phyloP scores from a whole-genome alignment of 2,329 filamentous ascomycete species.

The Epicoccum nigrum region DNA sequence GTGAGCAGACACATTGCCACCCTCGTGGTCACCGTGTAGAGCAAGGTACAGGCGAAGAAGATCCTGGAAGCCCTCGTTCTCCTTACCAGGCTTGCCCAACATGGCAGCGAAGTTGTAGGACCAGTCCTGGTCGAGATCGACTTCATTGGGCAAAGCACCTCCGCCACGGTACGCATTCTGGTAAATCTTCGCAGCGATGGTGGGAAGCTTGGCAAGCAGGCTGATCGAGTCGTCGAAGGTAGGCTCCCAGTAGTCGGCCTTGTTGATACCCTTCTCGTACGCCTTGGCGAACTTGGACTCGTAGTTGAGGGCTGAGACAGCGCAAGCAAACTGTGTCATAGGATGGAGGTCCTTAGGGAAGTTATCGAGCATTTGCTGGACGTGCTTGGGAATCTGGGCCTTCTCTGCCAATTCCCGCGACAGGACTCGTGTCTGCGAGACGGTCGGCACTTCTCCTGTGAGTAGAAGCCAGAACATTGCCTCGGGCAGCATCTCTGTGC shows the following conservation, averaged over 20 bases:
- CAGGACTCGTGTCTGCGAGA: constrained; percentile 78
- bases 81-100: constrained; percentile 85
- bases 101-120: constrained; percentile 98
- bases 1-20: constrained; percentile 96
- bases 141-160: constrained; percentile 73
- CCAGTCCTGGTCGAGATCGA: constrained; percentile 91
- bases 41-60: constrained; percentile 92
- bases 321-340: constrained; percentile 97
- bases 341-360: constrained; percentile 92
- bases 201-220: constrained; percentile 92
- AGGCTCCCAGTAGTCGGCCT: constrained; percentile 98
- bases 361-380: constrained; percentile 84
- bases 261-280: constrained; percentile 88
- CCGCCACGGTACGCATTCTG: constrained; percentile 82
- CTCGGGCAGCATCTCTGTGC: constrained; percentile 97
- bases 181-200: constrained; percentile 97
- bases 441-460: constrained; percentile 88
- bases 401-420: constrained; percentile 88
- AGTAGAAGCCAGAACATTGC: constrained; percentile 99
- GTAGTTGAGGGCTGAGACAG: constrained; percentile 94
- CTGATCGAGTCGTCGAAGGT: constrained; percentile 96
- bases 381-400: constrained; percentile 79
- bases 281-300: constrained; percentile 92
- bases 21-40: constrained; percentile 97
- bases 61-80: constrained; percentile 95